Evolutionary conservation across 177 flowering plant species (phyloP).

Genomic region (Viscum album): DNA sequence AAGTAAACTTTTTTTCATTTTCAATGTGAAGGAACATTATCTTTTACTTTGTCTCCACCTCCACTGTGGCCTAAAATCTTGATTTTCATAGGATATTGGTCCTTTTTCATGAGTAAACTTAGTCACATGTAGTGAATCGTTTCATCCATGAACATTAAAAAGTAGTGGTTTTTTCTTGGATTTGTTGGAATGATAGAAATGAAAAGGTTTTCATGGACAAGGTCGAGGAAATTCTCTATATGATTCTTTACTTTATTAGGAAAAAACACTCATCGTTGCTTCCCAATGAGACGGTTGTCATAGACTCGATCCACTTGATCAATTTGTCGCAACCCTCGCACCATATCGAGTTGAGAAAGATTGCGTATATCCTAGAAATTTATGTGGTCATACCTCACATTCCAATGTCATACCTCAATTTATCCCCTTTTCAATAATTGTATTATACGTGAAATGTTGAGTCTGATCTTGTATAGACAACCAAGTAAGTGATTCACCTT

Average conservation of each 20-base stretch:
- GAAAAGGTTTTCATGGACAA: conserved; percentile 9
- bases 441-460: background rate
- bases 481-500: background rate
- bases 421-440: background rate
- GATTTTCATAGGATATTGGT: background rate
- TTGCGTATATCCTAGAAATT: background rate
- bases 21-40: conserved; percentile 7
- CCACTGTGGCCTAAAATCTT: no score
- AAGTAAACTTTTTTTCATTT: conserved; percentile 11
- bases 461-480: background rate
- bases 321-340: background rate
- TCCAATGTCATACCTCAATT: background rate
- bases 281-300: conserved; percentile 3
- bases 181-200: conserved; percentile 10
- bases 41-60: background rate
- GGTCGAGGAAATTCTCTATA: background rate
- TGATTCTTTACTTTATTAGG: conserved; percentile 1
- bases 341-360: background rate
- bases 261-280: conserved; percentile 6
- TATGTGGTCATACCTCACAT: background rate
- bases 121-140: background rate
- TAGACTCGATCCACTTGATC: background rate
- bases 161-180: conserved; percentile 10
- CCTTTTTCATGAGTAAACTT: background rate
- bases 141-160: no score